Conservation (phyloP, 1,139 yeast genomes). For the Magnusiomyces sp. region DNA sequence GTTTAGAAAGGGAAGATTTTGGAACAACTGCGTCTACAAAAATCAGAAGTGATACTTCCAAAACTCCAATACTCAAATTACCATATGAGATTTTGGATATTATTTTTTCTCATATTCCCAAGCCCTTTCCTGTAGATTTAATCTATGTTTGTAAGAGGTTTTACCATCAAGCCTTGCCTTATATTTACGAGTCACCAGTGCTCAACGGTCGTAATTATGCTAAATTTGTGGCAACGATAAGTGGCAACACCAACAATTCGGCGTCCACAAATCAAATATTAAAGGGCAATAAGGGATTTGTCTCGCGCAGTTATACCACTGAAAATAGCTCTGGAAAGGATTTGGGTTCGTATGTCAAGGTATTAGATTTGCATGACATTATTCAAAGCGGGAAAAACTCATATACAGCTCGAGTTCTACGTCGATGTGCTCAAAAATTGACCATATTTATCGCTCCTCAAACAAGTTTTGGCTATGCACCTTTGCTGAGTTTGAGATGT, state of each 20-base stretch:
- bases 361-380: slow-evolving; percentile 64
- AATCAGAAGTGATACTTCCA: slow-evolving; percentile 11
- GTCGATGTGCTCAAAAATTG: slow-evolving; percentile 60
- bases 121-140: slow-evolving; percentile 38
- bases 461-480: slow-evolving; percentile 88
- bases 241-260: slow-evolving; percentile 11
- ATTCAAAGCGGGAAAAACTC: slow-evolving; percentile 93
- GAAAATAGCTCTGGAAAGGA: slow-evolving; percentile 15
- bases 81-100: slow-evolving; percentile 55
- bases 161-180: slow-evolving; percentile 50
- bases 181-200: slow-evolving; percentile 54
- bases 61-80: slow-evolving; percentile 25
- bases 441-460: slow-evolving; percentile 82
- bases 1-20: not conserved
- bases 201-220: slow-evolving; percentile 61
- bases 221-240: slow-evolving; percentile 63
- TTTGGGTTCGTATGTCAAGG: slow-evolving; percentile 30
- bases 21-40: not conserved
- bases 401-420: slow-evolving; percentile 67
- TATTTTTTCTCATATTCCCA: slow-evolving; percentile 41
- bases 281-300: slow-evolving; percentile 1
- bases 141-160: slow-evolving; percentile 55
- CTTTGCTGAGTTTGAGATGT: slow-evolving; percentile 64
- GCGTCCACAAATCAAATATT: not conserved
- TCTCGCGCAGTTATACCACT: not conserved